Evolutionary conservation across 768 basidiomycete genomes (phyloP), one percentile per base, ranked within the genome.

Genomic region (Xerocomus brunneocitrinus): DNA sequence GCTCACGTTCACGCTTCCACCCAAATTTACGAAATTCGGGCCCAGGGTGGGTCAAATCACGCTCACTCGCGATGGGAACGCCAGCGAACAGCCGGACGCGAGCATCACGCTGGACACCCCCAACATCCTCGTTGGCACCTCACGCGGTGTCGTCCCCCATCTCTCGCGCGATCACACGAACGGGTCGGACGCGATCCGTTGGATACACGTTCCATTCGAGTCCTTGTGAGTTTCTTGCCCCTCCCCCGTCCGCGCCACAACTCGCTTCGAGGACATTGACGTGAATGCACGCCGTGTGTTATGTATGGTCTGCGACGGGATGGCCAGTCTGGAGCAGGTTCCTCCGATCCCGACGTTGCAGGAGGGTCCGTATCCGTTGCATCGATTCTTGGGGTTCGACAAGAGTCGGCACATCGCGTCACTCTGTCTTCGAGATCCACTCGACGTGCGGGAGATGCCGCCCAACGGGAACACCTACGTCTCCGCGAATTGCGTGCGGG

Each of bases 181-280:
- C 19, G 57, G 59, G 28, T 79, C 79, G 1, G 59, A 69, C 8
- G 75, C 81, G 1, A 77, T 89, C 31, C 75, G 67, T 53, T 88
- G 86, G 80, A 67, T 87, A 0, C 78, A 87, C 55, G 71, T 91
- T 0, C 82, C 89, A 0, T 91, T 91, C 62, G 90, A 92, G 69
- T 78, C 83, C 19, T 92, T 91, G 90, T 91, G 69, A 79, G 84
- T 47, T 39, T 22, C 19, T 19, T 19, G 19, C 8, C n/a, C n/a
- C 14, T 31, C 8, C 38, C 19, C 22, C 12, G 25, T 22, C 39
- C 24, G 27, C 42, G 27, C 16, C 42, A 30, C 42, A 5, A 43
- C 28, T 14, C 27, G 27, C 25, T 43, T 28, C 27, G 42, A 43
- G 36, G 36, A 25, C 6, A 25, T 31, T 47, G 55, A 35, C 14